Evolutionary conservation across 1,284 basidiomycete species (phyloP).

Genomic region (Papiliotrema nemorosa): DNA sequence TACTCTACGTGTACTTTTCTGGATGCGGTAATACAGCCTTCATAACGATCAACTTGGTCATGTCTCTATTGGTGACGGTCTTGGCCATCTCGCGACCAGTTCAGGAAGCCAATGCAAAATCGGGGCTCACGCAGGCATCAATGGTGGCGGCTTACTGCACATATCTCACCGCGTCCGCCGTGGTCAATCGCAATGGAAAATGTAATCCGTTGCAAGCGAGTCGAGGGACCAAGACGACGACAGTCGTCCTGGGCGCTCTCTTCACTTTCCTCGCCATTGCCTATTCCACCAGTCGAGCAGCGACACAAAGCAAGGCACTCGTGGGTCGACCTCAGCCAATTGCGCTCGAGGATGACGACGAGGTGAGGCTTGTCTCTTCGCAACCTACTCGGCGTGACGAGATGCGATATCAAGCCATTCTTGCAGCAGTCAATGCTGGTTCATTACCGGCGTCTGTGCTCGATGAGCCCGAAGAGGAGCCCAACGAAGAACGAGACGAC

Average conservation of each 20-base stretch:
- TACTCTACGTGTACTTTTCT: constrained; percentile 91
- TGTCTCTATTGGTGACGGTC: constrained; percentile 76
- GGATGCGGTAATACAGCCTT: constrained; percentile 83
- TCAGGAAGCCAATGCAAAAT: constrained; percentile 90
- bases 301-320: constrained; percentile 87
- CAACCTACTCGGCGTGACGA: constrained; percentile 81
- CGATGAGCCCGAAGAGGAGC: constrained; percentile 69
- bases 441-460: constrained; percentile 91
- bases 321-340: constrained; percentile 68
- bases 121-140: constrained; percentile 89
- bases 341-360: constrained; percentile 57
- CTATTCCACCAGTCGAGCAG: constrained; percentile 92
- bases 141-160: constrained; percentile 98
- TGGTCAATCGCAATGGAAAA: constrained; percentile 73
- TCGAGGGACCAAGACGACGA: constrained; percentile 74
- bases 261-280: constrained; percentile 99
- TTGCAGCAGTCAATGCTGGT: constrained; percentile 95
- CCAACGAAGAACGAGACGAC: constrained; percentile 81
- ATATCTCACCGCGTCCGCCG: constrained; percentile 89
- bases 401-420: constrained; percentile 87
- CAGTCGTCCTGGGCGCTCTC: constrained; percentile 83
- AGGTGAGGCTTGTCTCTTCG: constrained; percentile 68
- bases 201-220: constrained; percentile 76
- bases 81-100: constrained; percentile 80
- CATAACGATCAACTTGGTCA: constrained; percentile 86